Evolutionary conservation across 352 stramenopile species (phyloP).

Genomic region (Phytophthora pseudosyringae): DNA sequence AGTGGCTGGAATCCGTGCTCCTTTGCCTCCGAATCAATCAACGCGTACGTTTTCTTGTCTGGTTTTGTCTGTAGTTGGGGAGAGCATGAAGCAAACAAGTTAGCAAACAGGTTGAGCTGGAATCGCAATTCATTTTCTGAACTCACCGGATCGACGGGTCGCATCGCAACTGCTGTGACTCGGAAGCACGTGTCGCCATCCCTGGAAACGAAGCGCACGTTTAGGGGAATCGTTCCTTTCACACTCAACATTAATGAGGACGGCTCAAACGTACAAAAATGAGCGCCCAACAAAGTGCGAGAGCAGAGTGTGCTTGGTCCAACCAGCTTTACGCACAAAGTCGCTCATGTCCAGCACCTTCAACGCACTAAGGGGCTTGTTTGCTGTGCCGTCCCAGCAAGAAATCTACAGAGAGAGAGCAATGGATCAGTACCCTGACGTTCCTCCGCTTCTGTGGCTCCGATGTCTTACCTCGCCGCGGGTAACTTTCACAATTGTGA

Average conservation of each 20-base stretch:
- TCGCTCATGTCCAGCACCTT: conserved; percentile 77
- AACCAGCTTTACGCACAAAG: conserved; percentile 75
- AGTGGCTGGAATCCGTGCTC: conserved; percentile 57
- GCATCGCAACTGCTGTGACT: conserved; percentile 54
- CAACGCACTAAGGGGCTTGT: conserved; percentile 44
- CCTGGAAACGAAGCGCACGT: conserved; percentile 19
- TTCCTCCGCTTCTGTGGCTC: neutral
- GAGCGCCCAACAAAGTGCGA: conserved; percentile 76
- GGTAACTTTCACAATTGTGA: conserved; percentile 79
- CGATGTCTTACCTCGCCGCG: conserved; percentile 54
- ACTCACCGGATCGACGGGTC: conserved; percentile 49
- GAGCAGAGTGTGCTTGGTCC: conserved; percentile 72
- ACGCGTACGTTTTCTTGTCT: conserved; percentile 57
- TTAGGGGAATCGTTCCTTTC: neutral
- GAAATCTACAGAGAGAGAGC: conserved; percentile 48
- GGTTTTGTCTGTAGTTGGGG: conserved; percentile 46
- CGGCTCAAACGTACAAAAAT: conserved; percentile 51
- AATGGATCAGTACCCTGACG: neutral
- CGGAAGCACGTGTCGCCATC: conserved; percentile 57
- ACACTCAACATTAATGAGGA: no score
- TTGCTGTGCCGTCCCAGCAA: conserved; percentile 64
- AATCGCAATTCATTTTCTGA: neutral
- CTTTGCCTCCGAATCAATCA: conserved; percentile 61
- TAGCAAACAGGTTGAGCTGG: conserved; percentile 1
- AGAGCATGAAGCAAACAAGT: neutral